Percentiles rank a stretch among this genome's conserved stretches.
phyloP scores from a whole-genome alignment of 2,329 filamentous ascomycete species.

The Beauveria rudraprayagi region DNA sequence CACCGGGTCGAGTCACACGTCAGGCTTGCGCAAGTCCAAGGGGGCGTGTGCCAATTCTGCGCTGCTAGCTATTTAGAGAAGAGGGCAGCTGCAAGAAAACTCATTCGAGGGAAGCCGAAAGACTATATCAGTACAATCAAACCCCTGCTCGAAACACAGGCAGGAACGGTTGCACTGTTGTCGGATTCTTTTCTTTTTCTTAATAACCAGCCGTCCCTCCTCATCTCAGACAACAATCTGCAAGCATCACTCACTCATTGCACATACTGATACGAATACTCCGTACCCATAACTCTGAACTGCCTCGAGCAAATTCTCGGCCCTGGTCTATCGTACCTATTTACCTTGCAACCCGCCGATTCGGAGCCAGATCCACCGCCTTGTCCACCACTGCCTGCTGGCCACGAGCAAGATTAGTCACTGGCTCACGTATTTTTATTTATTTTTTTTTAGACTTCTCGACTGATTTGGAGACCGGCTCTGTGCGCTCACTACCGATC shows the following conservation, averaged over 20 bases:
- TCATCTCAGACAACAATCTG: background rate
- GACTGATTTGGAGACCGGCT: background rate
- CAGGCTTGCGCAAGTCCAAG: slow-evolving; percentile 4
- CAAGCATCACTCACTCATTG: background rate
- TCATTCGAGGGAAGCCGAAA: slow-evolving; percentile 2
- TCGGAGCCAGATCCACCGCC: slow-evolving; percentile 10
- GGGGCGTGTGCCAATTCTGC: slow-evolving; percentile 6
- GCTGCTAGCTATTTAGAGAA: background rate
- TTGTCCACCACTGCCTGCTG: background rate
- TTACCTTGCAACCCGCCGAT: slow-evolving; percentile 3
- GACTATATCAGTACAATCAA: background rate
- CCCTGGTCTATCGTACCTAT: background rate
- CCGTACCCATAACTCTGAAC: too few relatives aligned
- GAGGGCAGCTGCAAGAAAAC: slow-evolving; percentile 6
- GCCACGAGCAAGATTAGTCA: slow-evolving; percentile 10
- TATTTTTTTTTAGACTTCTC: background rate
- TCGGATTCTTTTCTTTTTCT: background rate
- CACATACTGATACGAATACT: background rate
- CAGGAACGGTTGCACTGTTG: background rate
- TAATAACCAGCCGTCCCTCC: background rate
- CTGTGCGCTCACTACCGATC: slow-evolving; percentile 9
- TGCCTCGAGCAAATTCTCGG: background rate
- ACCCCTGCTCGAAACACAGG: background rate
- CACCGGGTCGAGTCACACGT: slow-evolving; percentile 13
- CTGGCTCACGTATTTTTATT: slow-evolving; percentile 7